Conservation (phyloP, 768 basidiomycete genomes). For the Leccinum truebloodii region DNA sequence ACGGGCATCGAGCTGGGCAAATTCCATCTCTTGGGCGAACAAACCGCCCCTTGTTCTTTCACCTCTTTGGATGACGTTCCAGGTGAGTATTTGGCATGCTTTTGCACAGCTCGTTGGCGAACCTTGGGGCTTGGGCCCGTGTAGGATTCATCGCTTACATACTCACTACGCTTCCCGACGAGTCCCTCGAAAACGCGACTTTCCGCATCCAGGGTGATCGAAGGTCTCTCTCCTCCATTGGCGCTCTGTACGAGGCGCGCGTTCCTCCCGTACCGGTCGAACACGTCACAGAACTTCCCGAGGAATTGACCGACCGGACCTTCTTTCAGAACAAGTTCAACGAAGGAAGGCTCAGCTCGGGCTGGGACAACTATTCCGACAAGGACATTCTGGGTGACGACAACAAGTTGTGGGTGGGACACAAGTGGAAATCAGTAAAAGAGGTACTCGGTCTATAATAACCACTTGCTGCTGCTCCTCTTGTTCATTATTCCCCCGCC, state of each 20-base stretch:
- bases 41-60: constrained; percentile 32
- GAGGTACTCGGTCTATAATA: constrained; percentile 29
- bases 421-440: constrained; percentile 33
- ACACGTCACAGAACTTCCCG: constrained; percentile 29
- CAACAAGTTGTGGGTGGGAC: constrained; percentile 36
- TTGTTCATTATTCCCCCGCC: constrained; percentile 21
- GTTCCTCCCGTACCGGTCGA: constrained; percentile 21
- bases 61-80: constrained; percentile 36
- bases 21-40: constrained; percentile 35
- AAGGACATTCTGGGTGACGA: constrained; percentile 32
- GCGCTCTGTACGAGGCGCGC: constrained; percentile 28
- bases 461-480: constrained; percentile 19
- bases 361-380: constrained; percentile 34
- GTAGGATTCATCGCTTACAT: constrained; percentile 38
- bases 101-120: constrained; percentile 2
- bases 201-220: constrained; percentile 42
- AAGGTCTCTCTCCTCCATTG: constrained; percentile 26
- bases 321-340: constrained; percentile 32
- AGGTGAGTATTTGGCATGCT: constrained; percentile 21
- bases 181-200: constrained; percentile 29
- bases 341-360: constrained; percentile 34
- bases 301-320: constrained; percentile 31
- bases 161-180: constrained; percentile 32
- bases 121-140: background rate
- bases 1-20: constrained; percentile 30